A percentile compares a stretch with the other conserved stretches of the same genome.
Conservation (phyloP, 176 grass and related monocot species). For the Eleusine indica region DNA sequence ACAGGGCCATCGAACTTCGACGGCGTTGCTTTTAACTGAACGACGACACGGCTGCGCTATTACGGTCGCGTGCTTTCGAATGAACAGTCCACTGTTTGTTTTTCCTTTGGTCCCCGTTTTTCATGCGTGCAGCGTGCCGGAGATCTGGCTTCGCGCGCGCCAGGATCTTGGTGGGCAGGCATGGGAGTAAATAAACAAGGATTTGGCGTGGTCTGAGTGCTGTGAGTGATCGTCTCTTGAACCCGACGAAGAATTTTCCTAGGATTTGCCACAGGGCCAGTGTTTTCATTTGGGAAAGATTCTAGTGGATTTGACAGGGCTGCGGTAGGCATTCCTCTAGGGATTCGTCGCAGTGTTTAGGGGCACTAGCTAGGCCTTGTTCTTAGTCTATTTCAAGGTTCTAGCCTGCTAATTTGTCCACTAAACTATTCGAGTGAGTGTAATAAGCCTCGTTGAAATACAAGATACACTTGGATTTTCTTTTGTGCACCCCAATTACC, state of each 20-base stretch:
- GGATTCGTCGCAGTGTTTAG: conserved; percentile 50
- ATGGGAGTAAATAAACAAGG: background rate
- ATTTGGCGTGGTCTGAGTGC: background rate
- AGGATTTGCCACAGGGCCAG: conserved; percentile 23
- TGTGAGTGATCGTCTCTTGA: conserved; percentile 16
- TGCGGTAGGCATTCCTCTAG: conserved; percentile 27
- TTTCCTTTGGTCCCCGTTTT: fast-evolving
- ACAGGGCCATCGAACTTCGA: too few relatives aligned
- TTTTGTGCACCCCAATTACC: too few relatives aligned
- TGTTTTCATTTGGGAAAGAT: conserved; percentile 38
- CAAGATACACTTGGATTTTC: too few relatives aligned
- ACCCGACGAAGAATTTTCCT: conserved; percentile 42
- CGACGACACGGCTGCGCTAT: background rate
- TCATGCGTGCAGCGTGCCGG: background rate
- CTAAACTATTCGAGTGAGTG: too few relatives aligned
- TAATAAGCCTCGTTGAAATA: too few relatives aligned
- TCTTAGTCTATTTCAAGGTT: too few relatives aligned
- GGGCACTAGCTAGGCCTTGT: too few relatives aligned
- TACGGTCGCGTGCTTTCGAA: background rate
- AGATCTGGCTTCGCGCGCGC: too few relatives aligned
- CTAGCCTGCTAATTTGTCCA: too few relatives aligned
- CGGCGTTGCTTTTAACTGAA: conserved; percentile 15
- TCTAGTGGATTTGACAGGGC: conserved; percentile 43
- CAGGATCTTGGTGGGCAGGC: too few relatives aligned
- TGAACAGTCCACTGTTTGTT: background rate